These are phyloP conservation scores for Daldinia grandis DNA, from an alignment of 495 filamentous ascomycete species.

Conservation along the genomic window DNA sequence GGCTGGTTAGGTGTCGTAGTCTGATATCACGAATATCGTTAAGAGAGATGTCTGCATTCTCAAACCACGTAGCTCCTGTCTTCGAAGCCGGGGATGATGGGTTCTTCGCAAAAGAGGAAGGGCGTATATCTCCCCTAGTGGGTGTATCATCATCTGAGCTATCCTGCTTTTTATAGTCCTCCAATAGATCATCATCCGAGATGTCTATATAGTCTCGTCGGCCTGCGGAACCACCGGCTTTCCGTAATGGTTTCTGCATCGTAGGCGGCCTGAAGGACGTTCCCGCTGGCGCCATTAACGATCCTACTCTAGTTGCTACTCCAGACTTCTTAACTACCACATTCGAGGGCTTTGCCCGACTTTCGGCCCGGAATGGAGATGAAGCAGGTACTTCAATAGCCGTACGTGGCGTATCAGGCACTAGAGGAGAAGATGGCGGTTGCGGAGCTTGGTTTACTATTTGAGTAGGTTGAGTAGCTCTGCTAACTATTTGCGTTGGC, in stretches of 20 bases:
- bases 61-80: conserved; percentile 7
- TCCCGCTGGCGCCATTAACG: conserved; percentile 78
- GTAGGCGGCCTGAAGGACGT: conserved; percentile 72
- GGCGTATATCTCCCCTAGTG: conserved; percentile 71
- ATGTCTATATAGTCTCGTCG: conserved; percentile 51
- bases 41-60: conserved; percentile 34
- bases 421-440: conserved; percentile 45
- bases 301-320: conserved; percentile 56
- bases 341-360: conserved; percentile 30
- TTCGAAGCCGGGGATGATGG: conserved; percentile 9
- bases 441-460: conserved; percentile 40
- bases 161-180: conserved; percentile 51
- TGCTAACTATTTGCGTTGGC: conserved; percentile 39
- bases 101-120: conserved; percentile 64
- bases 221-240: conserved; percentile 19
- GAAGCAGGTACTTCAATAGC: conserved; percentile 84
- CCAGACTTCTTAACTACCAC: conserved; percentile 28
- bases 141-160: conserved; percentile 56
- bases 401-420: conserved; percentile 49
- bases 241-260: conserved; percentile 17
- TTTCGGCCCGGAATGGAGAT: conserved; percentile 66
- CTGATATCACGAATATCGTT: conserved; percentile 44
- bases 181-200: conserved; percentile 55
- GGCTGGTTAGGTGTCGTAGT: conserved; percentile 38
- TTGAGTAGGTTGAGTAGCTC: conserved; percentile 51